Evolutionary conservation across 2,329 filamentous ascomycete genomes (phyloP).

Genomic region (Calonectria hongkongensis): DNA sequence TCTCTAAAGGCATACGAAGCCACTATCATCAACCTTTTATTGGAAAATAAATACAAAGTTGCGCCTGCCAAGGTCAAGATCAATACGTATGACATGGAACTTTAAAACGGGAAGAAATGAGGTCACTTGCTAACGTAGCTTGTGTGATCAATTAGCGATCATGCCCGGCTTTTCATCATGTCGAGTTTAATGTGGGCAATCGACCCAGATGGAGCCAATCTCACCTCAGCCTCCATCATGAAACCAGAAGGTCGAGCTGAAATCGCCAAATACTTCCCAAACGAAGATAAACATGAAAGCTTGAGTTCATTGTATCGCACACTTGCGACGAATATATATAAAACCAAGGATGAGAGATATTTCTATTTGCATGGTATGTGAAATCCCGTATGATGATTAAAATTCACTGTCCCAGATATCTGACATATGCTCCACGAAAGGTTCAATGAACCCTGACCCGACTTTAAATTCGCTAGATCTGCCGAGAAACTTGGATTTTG

Average conservation of each 20-base stretch:
- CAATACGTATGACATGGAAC: constrained; percentile 61
- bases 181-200: constrained; percentile 20
- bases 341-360: constrained; percentile 4
- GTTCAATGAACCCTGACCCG: constrained; percentile 9
- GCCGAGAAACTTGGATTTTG: not conserved
- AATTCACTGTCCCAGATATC: not conserved
- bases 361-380: constrained; percentile 7
- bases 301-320: not conserved
- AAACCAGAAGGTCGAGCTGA: not conserved
- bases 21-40: constrained; percentile 64
- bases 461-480: not conserved
- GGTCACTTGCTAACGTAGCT: not conserved
- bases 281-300: not conserved
- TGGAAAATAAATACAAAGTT: constrained; percentile 67
- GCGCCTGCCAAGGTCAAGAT: constrained; percentile 64
- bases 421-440: not conserved
- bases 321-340: constrained; percentile 4
- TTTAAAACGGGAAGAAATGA: not conserved
- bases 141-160: not conserved
- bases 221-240: not conserved
- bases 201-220: constrained; percentile 11
- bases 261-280: constrained; percentile 4
- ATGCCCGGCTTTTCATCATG: constrained; percentile 33
- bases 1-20: constrained; percentile 70
- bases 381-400: not conserved